Percentiles rank a stretch among this genome's conserved stretches.
Conservation (phyloP, 768 basidiomycete genomes). For the Rhodotorula babjevae region DNA sequence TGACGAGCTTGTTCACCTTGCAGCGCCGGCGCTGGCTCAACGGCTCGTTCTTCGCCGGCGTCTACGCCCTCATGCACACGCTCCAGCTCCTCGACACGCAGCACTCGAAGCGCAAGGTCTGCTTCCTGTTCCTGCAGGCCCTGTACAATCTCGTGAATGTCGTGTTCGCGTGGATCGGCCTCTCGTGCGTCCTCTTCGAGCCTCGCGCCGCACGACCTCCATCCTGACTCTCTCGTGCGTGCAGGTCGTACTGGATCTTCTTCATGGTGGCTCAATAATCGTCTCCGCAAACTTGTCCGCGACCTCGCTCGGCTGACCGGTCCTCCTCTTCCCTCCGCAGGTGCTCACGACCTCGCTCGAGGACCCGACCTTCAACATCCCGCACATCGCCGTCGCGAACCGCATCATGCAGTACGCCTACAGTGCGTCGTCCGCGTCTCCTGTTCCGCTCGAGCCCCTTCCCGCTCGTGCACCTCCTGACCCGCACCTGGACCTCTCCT, state of each 20-base stretch:
- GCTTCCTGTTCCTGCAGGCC: constrained; percentile 69
- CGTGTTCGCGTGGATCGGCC: constrained; percentile 86
- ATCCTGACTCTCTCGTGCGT: not conserved
- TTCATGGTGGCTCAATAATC: constrained; percentile 12
- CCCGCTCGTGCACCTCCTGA: constrained; percentile 51
- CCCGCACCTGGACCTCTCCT: constrained; percentile 60
- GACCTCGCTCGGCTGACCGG: not conserved
- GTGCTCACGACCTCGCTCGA: constrained; percentile 85
- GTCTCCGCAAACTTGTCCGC: not conserved
- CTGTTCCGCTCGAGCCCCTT: not conserved
- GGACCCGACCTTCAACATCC: constrained; percentile 58
- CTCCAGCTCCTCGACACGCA: constrained; percentile 74
- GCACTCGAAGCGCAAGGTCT: constrained; percentile 72
- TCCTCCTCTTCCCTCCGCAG: constrained; percentile 52
- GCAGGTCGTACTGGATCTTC: constrained; percentile 30
- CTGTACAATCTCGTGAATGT: constrained; percentile 82
- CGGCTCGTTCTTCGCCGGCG: constrained; percentile 90
- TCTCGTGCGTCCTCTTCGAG: constrained; percentile 58
- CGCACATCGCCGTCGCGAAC: constrained; percentile 39
- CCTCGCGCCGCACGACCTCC: not conserved
- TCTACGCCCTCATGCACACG: constrained; percentile 84
- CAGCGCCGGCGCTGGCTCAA: constrained; percentile 48
- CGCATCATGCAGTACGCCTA: constrained; percentile 14
- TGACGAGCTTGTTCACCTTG: not conserved
- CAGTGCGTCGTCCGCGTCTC: not conserved